These are phyloP conservation scores for Pseudogymnoascus sp. DNA, from an alignment of 2,329 filamentous ascomycete genomes.

Conservation along the genomic window DNA sequence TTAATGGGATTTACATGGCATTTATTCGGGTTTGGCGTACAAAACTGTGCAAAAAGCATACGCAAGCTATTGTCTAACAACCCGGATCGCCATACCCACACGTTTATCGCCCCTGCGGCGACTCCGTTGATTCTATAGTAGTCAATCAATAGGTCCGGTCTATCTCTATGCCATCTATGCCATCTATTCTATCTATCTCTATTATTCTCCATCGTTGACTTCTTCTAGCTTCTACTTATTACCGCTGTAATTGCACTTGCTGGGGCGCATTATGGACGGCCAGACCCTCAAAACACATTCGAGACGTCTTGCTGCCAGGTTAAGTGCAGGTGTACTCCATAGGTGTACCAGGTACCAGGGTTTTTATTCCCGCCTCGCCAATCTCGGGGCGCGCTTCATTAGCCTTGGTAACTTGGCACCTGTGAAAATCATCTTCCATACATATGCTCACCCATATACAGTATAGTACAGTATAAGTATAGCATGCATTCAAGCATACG, in stretches of 20 bases:
- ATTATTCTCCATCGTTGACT: background rate
- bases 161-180: background rate
- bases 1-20: background rate
- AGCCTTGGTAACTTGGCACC: background rate
- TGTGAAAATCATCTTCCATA: background rate
- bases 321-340: no score
- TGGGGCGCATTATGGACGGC: background rate
- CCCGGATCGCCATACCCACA: background rate
- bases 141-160: background rate
- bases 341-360: no score
- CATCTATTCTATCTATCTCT: background rate
- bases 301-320: no score
- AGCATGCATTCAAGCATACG: background rate
- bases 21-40: background rate
- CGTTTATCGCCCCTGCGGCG: background rate
- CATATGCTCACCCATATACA: background rate
- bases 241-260: background rate
- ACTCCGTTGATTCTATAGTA: background rate
- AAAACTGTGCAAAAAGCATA: background rate
- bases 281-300: background rate
- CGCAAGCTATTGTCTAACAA: background rate
- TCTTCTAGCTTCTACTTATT: background rate
- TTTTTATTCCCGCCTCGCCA: background rate
- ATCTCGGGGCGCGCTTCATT: background rate
- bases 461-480: background rate